phyloP scores from a whole-genome alignment of 2,329 filamentous ascomycete species.

The Alternaria sp. region DNA sequence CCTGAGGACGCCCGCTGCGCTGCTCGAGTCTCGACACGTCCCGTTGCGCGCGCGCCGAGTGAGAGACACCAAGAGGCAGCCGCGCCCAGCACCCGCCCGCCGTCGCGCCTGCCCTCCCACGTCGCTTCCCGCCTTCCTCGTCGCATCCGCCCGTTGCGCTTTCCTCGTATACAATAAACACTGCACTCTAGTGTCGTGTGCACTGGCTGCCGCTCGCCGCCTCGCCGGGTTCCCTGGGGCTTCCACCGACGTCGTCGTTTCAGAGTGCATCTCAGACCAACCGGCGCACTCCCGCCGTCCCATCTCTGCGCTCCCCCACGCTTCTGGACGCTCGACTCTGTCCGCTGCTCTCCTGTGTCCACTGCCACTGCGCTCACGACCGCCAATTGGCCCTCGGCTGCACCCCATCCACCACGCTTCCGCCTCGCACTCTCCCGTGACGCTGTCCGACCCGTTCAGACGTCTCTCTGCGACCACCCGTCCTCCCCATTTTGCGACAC shows the following conservation, averaged over 20 bases:
- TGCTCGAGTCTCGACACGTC: background rate
- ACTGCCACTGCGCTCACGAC: slow-evolving; percentile 7
- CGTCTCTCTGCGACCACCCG: slow-evolving; percentile 12
- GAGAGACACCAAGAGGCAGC: slow-evolving; percentile 5
- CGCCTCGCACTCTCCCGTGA: slow-evolving; percentile 2
- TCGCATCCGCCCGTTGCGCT: slow-evolving; percentile 15
- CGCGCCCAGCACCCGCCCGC: slow-evolving; percentile 11
- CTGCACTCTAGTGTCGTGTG: slow-evolving; percentile 1
- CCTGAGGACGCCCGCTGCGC: background rate
- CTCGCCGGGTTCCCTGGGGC: slow-evolving; percentile 17
- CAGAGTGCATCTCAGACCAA: slow-evolving; percentile 39
- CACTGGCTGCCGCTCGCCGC: slow-evolving; percentile 7
- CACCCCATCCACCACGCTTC: slow-evolving; percentile 12
- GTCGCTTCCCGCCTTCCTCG: slow-evolving; percentile 11
- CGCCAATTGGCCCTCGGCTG: slow-evolving; percentile 23
- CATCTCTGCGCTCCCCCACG: slow-evolving; percentile 25
- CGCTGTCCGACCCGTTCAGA: slow-evolving; percentile 10
- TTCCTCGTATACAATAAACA: slow-evolving; percentile 15
- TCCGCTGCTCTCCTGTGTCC: slow-evolving; percentile 15
- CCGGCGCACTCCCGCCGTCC: slow-evolving; percentile 24
- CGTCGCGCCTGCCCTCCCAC: slow-evolving; percentile 13
- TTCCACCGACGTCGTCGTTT: slow-evolving; percentile 38
- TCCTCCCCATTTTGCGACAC: slow-evolving; percentile 28
- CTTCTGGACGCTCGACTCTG: slow-evolving; percentile 16
- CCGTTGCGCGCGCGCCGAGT: background rate